These are phyloP conservation scores for Coniochaeta ligniaria DNA, from an alignment of 2,329 filamentous ascomycete genomes.

Conservation along the genomic window DNA sequence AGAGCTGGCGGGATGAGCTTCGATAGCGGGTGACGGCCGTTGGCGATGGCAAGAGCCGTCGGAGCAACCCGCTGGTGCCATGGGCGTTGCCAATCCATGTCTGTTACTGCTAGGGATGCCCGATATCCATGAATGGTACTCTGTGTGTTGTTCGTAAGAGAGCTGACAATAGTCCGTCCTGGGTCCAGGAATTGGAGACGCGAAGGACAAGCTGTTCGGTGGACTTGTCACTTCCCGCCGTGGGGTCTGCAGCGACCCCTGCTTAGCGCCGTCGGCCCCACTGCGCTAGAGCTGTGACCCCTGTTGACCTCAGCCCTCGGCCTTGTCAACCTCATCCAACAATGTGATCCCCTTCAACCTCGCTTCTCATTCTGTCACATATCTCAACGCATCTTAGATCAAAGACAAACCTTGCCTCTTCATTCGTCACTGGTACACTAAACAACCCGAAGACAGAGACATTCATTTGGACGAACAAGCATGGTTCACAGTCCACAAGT, in stretches of 20 bases:
- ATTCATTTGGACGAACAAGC: too few relatives aligned
- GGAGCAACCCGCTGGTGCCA: neutral
- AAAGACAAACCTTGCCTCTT: too few relatives aligned
- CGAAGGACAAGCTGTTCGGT: neutral
- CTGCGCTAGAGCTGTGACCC: neutral
- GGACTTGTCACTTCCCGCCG: conserved; percentile 55
- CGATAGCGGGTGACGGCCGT: conserved; percentile 42
- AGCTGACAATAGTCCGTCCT: neutral
- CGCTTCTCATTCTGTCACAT: too few relatives aligned
- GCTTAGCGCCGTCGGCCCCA: neutral
- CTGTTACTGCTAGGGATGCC: neutral
- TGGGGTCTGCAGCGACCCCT: neutral
- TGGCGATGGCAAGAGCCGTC: conserved; percentile 23
- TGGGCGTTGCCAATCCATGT: conserved; percentile 1
- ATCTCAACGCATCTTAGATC: too few relatives aligned
- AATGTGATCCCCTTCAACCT: neutral
- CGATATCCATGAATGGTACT: neutral
- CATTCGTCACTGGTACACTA: too few relatives aligned
- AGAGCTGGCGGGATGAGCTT: conserved; percentile 51
- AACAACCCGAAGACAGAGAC: too few relatives aligned
- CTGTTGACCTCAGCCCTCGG: neutral
- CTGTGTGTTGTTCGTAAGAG: neutral
- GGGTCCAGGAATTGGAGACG: neutral
- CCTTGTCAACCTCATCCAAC: neutral
- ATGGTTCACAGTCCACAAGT: too few relatives aligned